Evolutionary conservation across 202 grass and related monocot genomes (phyloP).

Genomic region (Schoenoplectus triqueter): DNA sequence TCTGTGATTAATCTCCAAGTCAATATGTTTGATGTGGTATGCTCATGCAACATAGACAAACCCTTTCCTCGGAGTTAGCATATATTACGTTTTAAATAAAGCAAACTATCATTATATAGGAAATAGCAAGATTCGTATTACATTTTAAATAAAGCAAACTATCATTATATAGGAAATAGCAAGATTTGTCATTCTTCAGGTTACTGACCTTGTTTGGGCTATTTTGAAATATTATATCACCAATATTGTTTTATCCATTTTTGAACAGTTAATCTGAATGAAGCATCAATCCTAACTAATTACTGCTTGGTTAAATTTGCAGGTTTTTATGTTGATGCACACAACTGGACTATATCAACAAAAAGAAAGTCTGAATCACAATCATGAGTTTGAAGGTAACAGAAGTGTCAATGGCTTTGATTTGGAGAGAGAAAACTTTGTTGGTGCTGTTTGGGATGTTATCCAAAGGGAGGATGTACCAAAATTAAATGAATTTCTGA

Average conservation of each 20-base stretch:
- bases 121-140: not conserved
- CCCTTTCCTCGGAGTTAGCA: not conserved
- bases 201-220: not conserved
- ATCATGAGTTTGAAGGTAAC: slow-evolving; percentile 35
- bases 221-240: not conserved
- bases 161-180: not conserved
- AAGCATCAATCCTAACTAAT: not conserved
- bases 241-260: not conserved
- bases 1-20: slow-evolving; percentile 70
- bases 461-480: slow-evolving; percentile 79
- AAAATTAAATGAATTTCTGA: slow-evolving; percentile 82
- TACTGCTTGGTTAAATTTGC: slow-evolving; percentile 13
- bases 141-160: too few species aligned
- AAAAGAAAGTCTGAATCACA: too few species aligned
- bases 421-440: slow-evolving; percentile 42
- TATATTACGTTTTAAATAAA: slow-evolving; percentile 6
- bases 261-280: not conserved
- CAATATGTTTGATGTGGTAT: slow-evolving; percentile 90
- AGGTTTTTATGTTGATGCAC: slow-evolving; percentile 99
- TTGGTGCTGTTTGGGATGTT: slow-evolving; percentile 87
- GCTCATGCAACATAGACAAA: slow-evolving; percentile 38
- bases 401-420: slow-evolving; percentile 33
- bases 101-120: not conserved
- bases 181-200: not conserved
- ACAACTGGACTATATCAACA: slow-evolving; percentile 54